Percentiles rank a stretch among this genome's conserved stretches.
Conservation (phyloP, 192 early-diverging fungal species). For the Coemansia sp. region DNA sequence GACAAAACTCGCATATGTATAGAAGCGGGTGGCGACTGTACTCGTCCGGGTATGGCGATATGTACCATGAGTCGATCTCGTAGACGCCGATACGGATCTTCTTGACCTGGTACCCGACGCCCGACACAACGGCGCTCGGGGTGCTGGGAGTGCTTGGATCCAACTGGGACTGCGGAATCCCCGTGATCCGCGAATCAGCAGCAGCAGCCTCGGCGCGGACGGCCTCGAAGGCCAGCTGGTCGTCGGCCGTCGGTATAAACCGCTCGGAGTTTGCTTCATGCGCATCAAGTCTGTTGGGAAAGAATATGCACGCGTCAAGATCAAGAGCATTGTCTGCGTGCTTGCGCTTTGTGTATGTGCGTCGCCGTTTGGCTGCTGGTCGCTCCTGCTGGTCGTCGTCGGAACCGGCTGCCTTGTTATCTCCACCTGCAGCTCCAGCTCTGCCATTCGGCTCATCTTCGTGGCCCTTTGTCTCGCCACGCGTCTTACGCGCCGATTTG, state of each 20-base stretch:
- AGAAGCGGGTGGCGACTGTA: slow-evolving; percentile 78
- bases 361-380: slow-evolving; percentile 33
- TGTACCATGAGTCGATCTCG: slow-evolving; percentile 92
- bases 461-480: slow-evolving; percentile 1
- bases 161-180: neutral
- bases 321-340: neutral
- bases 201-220: slow-evolving; percentile 50
- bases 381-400: neutral
- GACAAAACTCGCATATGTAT: slow-evolving; percentile 95
- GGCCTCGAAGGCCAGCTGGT: slow-evolving; percentile 58
- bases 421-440: neutral
- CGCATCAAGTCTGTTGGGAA: slow-evolving; percentile 48
- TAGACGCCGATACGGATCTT: slow-evolving; percentile 79
- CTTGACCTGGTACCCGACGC: slow-evolving; percentile 47
- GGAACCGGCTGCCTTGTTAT: neutral
- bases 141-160: slow-evolving; percentile 33
- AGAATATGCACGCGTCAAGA: slow-evolving; percentile 32
- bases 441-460: neutral
- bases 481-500: neutral
- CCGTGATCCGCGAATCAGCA: slow-evolving; percentile 14
- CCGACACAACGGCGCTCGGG: slow-evolving; percentile 14
- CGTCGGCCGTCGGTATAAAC: slow-evolving; percentile 57
- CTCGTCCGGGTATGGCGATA: slow-evolving; percentile 95
- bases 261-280: slow-evolving; percentile 58
- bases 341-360: slow-evolving; percentile 27